These are phyloP conservation scores for Serendipita vermifera DNA, from an alignment of 768 basidiomycete species.

Conservation along the genomic window DNA sequence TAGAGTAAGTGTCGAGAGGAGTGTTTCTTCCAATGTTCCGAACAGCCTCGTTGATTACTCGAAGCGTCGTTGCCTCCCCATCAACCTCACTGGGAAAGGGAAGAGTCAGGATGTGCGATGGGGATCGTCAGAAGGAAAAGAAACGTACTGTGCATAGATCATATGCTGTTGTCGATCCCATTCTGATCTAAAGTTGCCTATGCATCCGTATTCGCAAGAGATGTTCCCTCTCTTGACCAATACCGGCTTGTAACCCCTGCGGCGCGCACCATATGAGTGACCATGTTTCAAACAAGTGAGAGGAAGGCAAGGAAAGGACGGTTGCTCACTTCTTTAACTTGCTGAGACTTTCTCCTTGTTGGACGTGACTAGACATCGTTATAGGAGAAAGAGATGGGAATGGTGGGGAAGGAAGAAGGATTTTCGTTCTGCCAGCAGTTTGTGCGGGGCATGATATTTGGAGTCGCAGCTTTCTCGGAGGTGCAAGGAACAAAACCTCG, in stretches of 20 bases:
- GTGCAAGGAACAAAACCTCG: not conserved
- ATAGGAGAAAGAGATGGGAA: not conserved
- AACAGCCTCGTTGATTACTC: conserved; percentile 2
- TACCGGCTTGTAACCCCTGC: conserved; percentile 4
- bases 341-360: conserved; percentile 1
- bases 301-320: not conserved
- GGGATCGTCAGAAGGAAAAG: not conserved
- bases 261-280: too few relatives aligned
- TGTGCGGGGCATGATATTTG: conserved; percentile 6
- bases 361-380: not conserved
- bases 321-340: not conserved
- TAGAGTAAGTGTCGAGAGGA: not conserved
- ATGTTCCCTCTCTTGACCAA: not conserved
- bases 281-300: too few relatives aligned
- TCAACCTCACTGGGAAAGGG: not conserved
- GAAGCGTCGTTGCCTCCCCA: not conserved
- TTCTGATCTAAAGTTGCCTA: not conserved
- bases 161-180: conserved; percentile 4
- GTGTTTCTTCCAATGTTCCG: not conserved
- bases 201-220: not conserved
- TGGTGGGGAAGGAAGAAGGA: not conserved
- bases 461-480: conserved; percentile 1
- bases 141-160: conserved; percentile 4
- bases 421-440: too few relatives aligned
- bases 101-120: not conserved